Conservation (phyloP, 2,329 filamentous ascomycete genomes). For the Exophiala bonariae region DNA sequence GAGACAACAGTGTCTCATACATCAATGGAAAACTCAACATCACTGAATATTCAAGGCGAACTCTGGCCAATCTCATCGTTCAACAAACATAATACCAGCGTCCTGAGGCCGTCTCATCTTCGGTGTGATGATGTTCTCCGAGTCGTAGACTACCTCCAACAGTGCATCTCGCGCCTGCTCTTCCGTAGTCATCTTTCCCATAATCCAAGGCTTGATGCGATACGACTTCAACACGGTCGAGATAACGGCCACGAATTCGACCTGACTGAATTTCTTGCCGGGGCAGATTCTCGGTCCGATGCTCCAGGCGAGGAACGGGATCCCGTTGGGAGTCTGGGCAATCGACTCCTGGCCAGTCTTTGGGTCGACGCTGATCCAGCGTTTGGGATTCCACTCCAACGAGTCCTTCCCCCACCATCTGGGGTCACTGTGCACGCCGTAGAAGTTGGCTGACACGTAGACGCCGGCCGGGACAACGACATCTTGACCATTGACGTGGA, state of each 20-base stretch:
- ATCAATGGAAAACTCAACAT: no score
- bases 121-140: constrained; percentile 7
- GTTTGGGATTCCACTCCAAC: constrained; percentile 33
- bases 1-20: no score
- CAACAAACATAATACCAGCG: constrained; percentile 18
- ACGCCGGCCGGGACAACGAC: constrained; percentile 22
- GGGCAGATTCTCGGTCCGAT: constrained; percentile 34
- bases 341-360: constrained; percentile 14
- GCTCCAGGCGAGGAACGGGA: constrained; percentile 32
- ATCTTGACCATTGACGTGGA: constrained; percentile 18
- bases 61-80: constrained; percentile 1
- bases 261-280: constrained; percentile 38
- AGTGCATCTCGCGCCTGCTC: constrained; percentile 13
- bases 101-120: constrained; percentile 16
- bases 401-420: constrained; percentile 31
- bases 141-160: constrained; percentile 15
- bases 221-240: constrained; percentile 17
- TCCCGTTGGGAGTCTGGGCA: constrained; percentile 8
- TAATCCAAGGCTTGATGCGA: constrained; percentile 12
- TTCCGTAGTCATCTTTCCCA: constrained; percentile 13
- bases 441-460: constrained; percentile 25
- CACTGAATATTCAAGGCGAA: no score
- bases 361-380: constrained; percentile 32
- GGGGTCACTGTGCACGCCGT: constrained; percentile 32
- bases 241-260: constrained; percentile 37